Percentiles rank a stretch among this genome's conserved stretches.
These are phyloP conservation scores for Hibiscus mutabilis DNA, from an alignment of 345 rosid species.

Conservation along the genomic window DNA sequence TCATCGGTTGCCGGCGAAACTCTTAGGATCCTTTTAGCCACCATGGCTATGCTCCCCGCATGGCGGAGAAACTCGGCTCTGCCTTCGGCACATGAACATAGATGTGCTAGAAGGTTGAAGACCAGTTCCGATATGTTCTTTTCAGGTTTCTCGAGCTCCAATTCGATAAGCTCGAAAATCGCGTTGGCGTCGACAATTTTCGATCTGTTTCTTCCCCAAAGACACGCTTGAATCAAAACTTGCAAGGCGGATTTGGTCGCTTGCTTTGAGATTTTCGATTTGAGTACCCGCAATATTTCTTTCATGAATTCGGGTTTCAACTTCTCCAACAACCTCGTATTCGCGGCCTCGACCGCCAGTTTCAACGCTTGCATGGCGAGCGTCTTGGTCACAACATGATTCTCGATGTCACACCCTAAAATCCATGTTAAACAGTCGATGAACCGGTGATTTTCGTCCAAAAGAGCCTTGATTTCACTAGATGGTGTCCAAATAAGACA, in stretches of 20 bases:
- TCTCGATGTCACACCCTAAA: background rate
- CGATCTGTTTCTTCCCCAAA: slow-evolving; percentile 31
- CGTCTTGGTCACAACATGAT: slow-evolving; percentile 15
- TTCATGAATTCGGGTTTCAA: slow-evolving; percentile 27
- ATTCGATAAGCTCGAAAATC: slow-evolving; percentile 38
- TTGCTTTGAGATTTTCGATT: slow-evolving; percentile 21
- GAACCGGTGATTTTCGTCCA: slow-evolving; percentile 24
- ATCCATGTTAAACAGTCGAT: slow-evolving; percentile 38
- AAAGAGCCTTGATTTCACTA: slow-evolving; percentile 21
- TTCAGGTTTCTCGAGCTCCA: slow-evolving; percentile 40
- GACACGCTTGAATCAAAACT: slow-evolving; percentile 26
- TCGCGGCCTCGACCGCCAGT: slow-evolving; percentile 12
- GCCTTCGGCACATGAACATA: slow-evolving; percentile 45
- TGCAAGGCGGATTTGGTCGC: slow-evolving; percentile 33
- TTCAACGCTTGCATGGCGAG: slow-evolving; percentile 25
- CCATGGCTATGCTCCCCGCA: slow-evolving; percentile 42
- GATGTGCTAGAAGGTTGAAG: slow-evolving; percentile 33
- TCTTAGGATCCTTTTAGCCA: slow-evolving; percentile 40
- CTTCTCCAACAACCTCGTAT: slow-evolving; percentile 17
- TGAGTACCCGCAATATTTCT: slow-evolving; percentile 17
- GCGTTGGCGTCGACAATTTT: slow-evolving; percentile 37
- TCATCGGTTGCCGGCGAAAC: slow-evolving; percentile 49
- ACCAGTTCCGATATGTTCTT: slow-evolving; percentile 38
- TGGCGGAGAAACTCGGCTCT: slow-evolving; percentile 34
- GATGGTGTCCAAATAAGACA: slow-evolving; percentile 24